A percentile compares a stretch with the other conserved stretches of the same genome.
Evolutionary conservation across 768 basidiomycete genomes (phyloP).

Genomic region (Pleurotus pulmonarius): DNA sequence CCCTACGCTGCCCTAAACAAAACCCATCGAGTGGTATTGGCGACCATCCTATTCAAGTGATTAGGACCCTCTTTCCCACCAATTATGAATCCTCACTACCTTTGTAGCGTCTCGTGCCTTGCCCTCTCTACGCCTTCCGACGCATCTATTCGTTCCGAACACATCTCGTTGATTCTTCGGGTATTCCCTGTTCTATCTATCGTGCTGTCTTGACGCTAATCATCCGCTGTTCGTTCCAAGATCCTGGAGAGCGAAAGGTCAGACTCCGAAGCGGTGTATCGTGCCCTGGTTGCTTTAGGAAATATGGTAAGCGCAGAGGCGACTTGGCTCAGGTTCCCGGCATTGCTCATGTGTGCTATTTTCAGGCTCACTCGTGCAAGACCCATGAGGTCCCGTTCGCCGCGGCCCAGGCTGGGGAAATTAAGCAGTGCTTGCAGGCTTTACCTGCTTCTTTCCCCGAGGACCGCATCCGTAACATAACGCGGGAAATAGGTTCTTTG

Average conservation of each 20-base stretch:
- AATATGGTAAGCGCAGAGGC: conserved; percentile 51
- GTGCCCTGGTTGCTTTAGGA: conserved; percentile 68
- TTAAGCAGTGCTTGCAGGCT: conserved; percentile 34
- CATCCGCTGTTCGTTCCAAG: conserved; percentile 21
- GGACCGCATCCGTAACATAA: conserved; percentile 49
- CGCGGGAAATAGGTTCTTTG: conserved; percentile 43
- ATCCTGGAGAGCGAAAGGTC: conserved; percentile 43
- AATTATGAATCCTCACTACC: conserved; percentile 9
- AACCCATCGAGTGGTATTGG: conserved; percentile 69
- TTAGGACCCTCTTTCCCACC: not conserved
- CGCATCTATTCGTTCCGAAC: conserved; percentile 32
- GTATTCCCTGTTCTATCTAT: conserved; percentile 29
- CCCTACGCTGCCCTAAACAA: conserved; percentile 60
- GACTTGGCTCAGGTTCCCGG: not conserved
- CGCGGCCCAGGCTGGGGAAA: conserved; percentile 33
- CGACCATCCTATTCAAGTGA: conserved; percentile 89
- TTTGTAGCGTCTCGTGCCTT: conserved; percentile 62
- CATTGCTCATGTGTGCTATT: conserved; percentile 5
- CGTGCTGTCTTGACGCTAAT: not conserved
- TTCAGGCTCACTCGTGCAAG: conserved; percentile 48
- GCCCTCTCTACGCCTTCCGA: conserved; percentile 40
- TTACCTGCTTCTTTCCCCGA: conserved; percentile 52
- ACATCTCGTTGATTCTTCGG: conserved; percentile 41
- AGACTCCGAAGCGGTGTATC: conserved; percentile 71
- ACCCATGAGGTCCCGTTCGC: conserved; percentile 30